phyloP scores from a whole-genome alignment of 805 yeast genomes.

The Lipomyces orientalis region DNA sequence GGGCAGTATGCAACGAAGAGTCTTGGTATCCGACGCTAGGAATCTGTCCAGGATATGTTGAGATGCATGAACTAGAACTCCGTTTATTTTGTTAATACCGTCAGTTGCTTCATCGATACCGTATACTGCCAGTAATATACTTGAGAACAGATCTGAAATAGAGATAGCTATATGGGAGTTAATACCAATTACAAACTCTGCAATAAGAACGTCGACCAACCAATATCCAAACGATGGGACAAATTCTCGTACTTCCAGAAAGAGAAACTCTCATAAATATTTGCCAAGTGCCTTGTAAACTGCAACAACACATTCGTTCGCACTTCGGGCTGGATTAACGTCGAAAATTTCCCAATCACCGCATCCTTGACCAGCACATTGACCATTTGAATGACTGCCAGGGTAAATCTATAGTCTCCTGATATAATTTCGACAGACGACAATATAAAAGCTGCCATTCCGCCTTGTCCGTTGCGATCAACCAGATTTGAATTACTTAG shows the following conservation, averaged over 20 bases:
- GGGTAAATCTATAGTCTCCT: constrained; percentile 70
- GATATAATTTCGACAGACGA: constrained; percentile 75
- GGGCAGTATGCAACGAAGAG: constrained; percentile 61
- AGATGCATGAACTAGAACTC: constrained; percentile 59
- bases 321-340: constrained; percentile 47
- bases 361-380: constrained; percentile 57
- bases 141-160: constrained; percentile 54
- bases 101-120: constrained; percentile 54
- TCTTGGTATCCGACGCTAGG: constrained; percentile 54
- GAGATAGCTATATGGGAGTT: constrained; percentile 7
- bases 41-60: constrained; percentile 60
- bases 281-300: constrained; percentile 62
- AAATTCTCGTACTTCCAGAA: constrained; percentile 69
- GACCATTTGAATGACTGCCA: constrained; percentile 62
- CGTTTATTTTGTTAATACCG: constrained; percentile 53
- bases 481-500: constrained; percentile 69
- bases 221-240: constrained; percentile 66
- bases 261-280: constrained; percentile 73
- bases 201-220: constrained; percentile 46
- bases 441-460: constrained; percentile 63
- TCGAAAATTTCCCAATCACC: constrained; percentile 44
- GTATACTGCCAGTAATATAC: constrained; percentile 59
- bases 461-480: constrained; percentile 67
- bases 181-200: not conserved
- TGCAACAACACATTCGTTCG: constrained; percentile 63